phyloP scores from a whole-genome alignment of 805 yeast species.

The Starmerella riodocensis region DNA sequence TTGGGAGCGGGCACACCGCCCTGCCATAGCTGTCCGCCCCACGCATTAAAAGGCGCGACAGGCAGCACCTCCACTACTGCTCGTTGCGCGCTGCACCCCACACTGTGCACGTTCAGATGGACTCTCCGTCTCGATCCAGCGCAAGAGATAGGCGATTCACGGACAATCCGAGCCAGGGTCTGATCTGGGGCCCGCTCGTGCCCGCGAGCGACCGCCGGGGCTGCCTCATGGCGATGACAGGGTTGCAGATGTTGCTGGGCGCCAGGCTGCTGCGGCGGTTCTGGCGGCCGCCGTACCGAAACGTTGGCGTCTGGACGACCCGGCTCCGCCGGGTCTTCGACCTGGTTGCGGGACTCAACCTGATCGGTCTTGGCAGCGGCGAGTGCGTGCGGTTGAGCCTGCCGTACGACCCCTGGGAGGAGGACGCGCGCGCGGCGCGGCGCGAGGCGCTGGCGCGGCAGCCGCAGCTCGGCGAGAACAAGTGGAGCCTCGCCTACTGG shows the following conservation, averaged over 20 bases:
- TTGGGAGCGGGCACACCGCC: no score
- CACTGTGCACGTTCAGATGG: background rate
- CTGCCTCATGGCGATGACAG: constrained; percentile 42
- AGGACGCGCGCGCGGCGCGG: constrained; percentile 48
- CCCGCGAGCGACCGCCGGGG: constrained; percentile 55
- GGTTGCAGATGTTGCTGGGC: constrained; percentile 43
- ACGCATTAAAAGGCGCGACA: no score
- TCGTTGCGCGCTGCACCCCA: no score
- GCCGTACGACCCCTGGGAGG: constrained; percentile 53
- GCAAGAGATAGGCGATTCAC: background rate
- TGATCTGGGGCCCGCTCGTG: constrained; percentile 58
- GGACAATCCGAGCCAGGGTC: constrained; percentile 45
- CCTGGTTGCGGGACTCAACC: constrained; percentile 33
- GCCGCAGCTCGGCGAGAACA: background rate
- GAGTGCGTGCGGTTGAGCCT: constrained; percentile 40
- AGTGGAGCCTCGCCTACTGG: constrained; percentile 6
- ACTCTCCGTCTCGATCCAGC: background rate
- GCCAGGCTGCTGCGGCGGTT: constrained; percentile 23
- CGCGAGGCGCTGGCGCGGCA: constrained; percentile 20
- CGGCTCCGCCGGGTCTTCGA: constrained; percentile 27
- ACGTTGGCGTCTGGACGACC: constrained; percentile 20
- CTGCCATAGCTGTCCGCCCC: no score
- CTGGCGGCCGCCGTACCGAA: constrained; percentile 17
- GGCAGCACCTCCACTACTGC: no score
- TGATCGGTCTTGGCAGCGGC: constrained; percentile 42